Percentiles rank a stretch among this genome's conserved stretches.
Conservation (phyloP, 1,139 yeast species). For the Scheffersomyces titani region DNA sequence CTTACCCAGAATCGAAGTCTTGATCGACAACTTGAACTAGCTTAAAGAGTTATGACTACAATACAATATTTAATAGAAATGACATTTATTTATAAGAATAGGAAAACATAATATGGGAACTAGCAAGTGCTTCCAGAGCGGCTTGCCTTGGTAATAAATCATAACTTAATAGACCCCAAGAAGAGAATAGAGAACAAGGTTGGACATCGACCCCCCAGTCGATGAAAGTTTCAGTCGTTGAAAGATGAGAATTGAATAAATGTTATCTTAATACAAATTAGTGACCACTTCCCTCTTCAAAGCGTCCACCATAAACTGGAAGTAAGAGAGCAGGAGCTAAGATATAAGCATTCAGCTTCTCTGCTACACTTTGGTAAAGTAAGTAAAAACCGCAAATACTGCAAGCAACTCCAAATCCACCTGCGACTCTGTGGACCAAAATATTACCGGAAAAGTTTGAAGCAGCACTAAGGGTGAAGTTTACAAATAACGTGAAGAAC, state of each 20-base stretch:
- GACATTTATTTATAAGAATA: background rate
- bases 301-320: background rate
- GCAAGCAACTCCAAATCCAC: background rate
- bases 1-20: slow-evolving; percentile 44
- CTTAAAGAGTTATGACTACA: slow-evolving; percentile 21
- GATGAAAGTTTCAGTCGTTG: background rate
- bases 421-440: background rate
- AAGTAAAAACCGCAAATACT: background rate
- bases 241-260: background rate
- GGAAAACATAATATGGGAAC: background rate
- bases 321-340: background rate
- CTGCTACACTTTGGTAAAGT: background rate
- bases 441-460: slow-evolving; percentile 33
- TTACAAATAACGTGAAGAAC: slow-evolving; percentile 37
- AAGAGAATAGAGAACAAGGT: background rate
- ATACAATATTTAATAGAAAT: background rate
- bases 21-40: slow-evolving; percentile 41
- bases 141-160: background rate
- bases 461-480: slow-evolving; percentile 44
- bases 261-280: background rate
- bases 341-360: background rate
- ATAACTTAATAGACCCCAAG: background rate
- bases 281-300: background rate
- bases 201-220: background rate
- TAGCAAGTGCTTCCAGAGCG: background rate